phyloP scores from a whole-genome alignment of 352 stramenopile genomes.

The Peronospora tabacina region DNA sequence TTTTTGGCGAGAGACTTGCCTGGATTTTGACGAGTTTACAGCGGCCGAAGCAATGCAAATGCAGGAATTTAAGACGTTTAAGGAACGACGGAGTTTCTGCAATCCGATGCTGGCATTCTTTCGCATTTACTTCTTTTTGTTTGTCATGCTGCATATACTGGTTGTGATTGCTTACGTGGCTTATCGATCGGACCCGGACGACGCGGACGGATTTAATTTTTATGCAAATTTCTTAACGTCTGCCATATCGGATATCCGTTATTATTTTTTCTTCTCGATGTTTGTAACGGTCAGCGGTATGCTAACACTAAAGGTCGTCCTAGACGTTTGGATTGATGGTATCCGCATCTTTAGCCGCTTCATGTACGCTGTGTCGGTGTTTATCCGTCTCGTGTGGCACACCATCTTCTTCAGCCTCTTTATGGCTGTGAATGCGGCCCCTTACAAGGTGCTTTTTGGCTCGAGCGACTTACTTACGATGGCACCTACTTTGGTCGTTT shows the following conservation, averaged over 20 bases:
- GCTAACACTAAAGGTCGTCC: slow-evolving; percentile 57
- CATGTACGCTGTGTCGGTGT: slow-evolving; percentile 55
- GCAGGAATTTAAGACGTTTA: slow-evolving; percentile 79
- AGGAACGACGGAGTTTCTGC: slow-evolving; percentile 74
- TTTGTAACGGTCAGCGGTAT: slow-evolving; percentile 59
- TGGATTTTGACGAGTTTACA: slow-evolving; percentile 79
- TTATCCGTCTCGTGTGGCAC: slow-evolving; percentile 72
- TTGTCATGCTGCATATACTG: slow-evolving; percentile 75
- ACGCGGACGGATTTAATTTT: slow-evolving; percentile 48
- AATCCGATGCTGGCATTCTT: slow-evolving; percentile 80
- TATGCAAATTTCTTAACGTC: slow-evolving; percentile 67
- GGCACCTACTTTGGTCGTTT: slow-evolving; percentile 38
- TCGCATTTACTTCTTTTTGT: slow-evolving; percentile 83
- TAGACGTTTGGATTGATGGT: slow-evolving; percentile 82
- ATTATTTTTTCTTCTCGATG: slow-evolving; percentile 68
- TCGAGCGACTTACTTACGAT: slow-evolving; percentile 56
- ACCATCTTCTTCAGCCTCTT: slow-evolving; percentile 76
- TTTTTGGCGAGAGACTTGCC: slow-evolving; percentile 71
- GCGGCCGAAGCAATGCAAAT: slow-evolving; percentile 60
- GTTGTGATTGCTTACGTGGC: slow-evolving; percentile 77
- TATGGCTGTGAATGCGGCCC: slow-evolving; percentile 50
- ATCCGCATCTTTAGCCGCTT: slow-evolving; percentile 53
- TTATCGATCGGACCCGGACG: slow-evolving; percentile 53
- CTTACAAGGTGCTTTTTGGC: slow-evolving; percentile 56
- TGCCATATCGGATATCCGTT: slow-evolving; percentile 59